phyloP scores from a whole-genome alignment of 148 eudicot species.

The Silene latifolia region DNA sequence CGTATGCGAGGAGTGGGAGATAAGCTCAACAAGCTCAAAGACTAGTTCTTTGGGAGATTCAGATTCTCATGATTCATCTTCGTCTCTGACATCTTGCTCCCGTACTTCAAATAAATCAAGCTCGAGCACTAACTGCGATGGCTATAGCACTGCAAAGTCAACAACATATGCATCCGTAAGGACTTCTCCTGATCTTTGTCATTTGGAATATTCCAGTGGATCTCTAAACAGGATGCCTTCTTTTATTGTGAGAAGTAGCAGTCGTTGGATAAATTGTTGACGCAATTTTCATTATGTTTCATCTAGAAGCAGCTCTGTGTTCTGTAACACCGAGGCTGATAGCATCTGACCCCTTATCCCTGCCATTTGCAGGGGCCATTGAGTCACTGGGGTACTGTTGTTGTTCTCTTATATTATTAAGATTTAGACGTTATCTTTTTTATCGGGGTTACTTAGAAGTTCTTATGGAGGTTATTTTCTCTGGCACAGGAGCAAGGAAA shows the following conservation, averaged over 20 bases:
- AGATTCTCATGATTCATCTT: constrained; percentile 27
- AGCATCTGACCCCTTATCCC: too few species aligned
- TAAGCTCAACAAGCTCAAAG: background rate
- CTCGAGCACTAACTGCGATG: constrained; percentile 26
- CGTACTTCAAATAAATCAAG: constrained; percentile 15
- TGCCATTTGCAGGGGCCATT: too few species aligned
- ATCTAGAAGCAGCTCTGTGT: too few species aligned
- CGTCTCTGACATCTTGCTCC: constrained; percentile 29
- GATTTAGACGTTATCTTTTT: too few species aligned
- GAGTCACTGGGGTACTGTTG: too few species aligned
- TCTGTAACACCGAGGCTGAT: too few species aligned
- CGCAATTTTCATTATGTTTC: too few species aligned
- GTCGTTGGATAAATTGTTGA: too few species aligned
- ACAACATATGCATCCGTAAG: constrained; percentile 23
- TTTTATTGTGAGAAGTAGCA: too few species aligned
- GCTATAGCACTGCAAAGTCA: constrained; percentile 9
- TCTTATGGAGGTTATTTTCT: background rate
- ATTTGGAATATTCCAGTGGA: background rate
- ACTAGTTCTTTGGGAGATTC: constrained; percentile 10
- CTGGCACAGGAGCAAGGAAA: constrained; percentile 30
- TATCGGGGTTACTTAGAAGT: background rate
- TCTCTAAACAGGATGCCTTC: background rate
- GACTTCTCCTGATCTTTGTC: background rate
- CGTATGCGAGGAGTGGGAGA: constrained; percentile 3
- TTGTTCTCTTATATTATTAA: too few species aligned